A percentile compares a stretch with the other conserved stretches of the same genome.
phyloP scores from a whole-genome alignment of 148 eudicot genomes.

The Silene latifolia region DNA sequence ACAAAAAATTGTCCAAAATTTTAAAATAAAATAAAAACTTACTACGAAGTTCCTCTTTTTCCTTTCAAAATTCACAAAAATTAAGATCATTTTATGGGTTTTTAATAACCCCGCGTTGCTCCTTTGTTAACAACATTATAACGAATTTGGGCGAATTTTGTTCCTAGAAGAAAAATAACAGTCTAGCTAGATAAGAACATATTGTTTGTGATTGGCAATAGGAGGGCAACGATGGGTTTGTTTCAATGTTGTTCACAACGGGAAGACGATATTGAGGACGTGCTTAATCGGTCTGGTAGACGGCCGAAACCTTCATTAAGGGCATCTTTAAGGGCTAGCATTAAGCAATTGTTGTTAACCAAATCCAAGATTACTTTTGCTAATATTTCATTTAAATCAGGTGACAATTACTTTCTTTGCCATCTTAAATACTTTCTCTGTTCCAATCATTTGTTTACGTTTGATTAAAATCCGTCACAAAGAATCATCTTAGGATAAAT shows the following conservation, averaged over 20 bases:
- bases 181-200: not conserved
- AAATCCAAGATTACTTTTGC: conserved; percentile 46
- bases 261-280: not conserved
- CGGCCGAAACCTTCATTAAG: conserved; percentile 7
- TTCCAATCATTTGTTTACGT: too few species aligned
- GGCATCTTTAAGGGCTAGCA: conserved; percentile 41
- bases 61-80: conserved; percentile 18
- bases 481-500: too few species aligned
- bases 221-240: conserved; percentile 19
- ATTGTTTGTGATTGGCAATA: not conserved
- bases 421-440: too few species aligned
- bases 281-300: not conserved
- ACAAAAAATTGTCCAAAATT: not conserved
- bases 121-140: not conserved
- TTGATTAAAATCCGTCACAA: too few species aligned
- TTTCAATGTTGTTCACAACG: conserved; percentile 23
- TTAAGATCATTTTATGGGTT: not conserved
- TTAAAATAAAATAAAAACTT: not conserved
- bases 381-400: conserved; percentile 64
- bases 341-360: conserved; percentile 33
- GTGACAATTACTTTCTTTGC: conserved; percentile 26
- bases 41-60: conserved; percentile 16
- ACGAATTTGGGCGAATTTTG: not conserved
- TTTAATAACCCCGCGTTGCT: not conserved
- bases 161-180: not conserved